Base-by-base conservation (phyloP, 2,329 filamentous ascomycete genomes). In the Colletotrichum nymphaeae region DNA sequence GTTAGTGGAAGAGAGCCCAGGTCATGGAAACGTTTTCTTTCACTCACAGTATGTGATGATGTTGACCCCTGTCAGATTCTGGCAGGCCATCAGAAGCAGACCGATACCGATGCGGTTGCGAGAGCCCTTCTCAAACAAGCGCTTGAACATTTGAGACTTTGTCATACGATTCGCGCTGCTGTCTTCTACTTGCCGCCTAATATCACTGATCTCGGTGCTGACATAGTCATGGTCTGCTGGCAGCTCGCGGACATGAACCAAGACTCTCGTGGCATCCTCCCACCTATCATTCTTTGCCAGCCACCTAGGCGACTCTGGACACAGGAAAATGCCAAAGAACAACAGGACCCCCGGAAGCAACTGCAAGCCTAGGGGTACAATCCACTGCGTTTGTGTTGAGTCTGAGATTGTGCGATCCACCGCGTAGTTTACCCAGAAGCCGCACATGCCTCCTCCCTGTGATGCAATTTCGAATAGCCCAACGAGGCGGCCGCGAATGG, bases 381-480 rank as follows among this genome's bases (percentile, higher is more conserved):
- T 80, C 84, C 85, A 86, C 74, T 85, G 81, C n/a, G 67, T 57
- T 42, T 32, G 64, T 35, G 22, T 74, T 75, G 37, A 63, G 9
- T 52, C 59, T 19, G 37, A 28, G n/a, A 78, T 75, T 46, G 76
- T 72, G 16, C 79, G 75, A 63, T 78, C 77, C 57, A 79, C 75
- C 74, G 79, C 80, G 32, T 78, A 79, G 67, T 78, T 78, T 65
- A 79, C 75, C 78, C 79, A 81, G 78, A 87, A 88, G 0, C 85
- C 86, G 11, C 87, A 81, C 71, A 88, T 86, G 71, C 86, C 86
- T n/a, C 84, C 85, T 4, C 86, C 80, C 11, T 86, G 86, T 16
- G 88, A 86, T 81, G 87, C 87, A 70, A 88, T 85, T 73, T 88
- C 86, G 1, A 86, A 85, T 8, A 88, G 78, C 30, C 86, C 86